A percentile compares a stretch with the other conserved stretches of the same genome.
These are phyloP conservation scores for Pichia norvegensis DNA, from an alignment of 1,139 yeast genomes.

Conservation along the genomic window DNA sequence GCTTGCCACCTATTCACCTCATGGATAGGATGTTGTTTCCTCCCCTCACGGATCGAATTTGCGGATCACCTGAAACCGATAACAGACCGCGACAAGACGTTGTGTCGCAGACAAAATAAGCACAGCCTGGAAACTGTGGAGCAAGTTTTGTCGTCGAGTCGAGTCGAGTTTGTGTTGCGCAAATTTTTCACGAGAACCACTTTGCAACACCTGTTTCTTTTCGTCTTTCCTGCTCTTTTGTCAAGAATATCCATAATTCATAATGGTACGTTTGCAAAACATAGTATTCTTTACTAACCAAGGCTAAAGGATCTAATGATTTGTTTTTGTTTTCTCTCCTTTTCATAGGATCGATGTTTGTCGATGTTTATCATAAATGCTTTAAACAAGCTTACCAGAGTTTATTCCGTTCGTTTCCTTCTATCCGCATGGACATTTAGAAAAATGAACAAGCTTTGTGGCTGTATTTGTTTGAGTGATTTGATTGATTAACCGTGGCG, in stretches of 20 bases:
- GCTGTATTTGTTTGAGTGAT: neutral
- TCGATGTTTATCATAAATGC: neutral
- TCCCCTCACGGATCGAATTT: too few relatives aligned
- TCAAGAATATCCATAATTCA: too few relatives aligned
- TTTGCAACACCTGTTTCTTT: neutral
- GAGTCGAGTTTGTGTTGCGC: too few relatives aligned
- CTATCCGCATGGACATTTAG: neutral
- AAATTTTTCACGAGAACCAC: neutral
- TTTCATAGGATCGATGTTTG: slow-evolving; percentile 7
- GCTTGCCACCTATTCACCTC: neutral
- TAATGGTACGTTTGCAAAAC: slow-evolving; percentile 23
- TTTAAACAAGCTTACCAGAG: neutral
- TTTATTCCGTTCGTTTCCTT: neutral
- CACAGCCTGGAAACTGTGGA: too few relatives aligned
- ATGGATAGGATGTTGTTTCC: too few relatives aligned
- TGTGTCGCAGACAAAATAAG: too few relatives aligned
- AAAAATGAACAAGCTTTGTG: neutral
- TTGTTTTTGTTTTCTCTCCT: slow-evolving; percentile 14
- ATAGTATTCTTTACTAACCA: slow-evolving; percentile 4
- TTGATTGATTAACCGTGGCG: neutral
- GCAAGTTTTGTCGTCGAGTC: too few relatives aligned
- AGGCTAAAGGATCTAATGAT: slow-evolving; percentile 28
- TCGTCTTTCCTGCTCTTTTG: neutral
- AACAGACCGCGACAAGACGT: too few relatives aligned
- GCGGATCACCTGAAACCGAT: too few relatives aligned